Evolutionary conservation across 179 eudicot genomes (phyloP).

Genomic region (Sideroxylon spinosum): DNA sequence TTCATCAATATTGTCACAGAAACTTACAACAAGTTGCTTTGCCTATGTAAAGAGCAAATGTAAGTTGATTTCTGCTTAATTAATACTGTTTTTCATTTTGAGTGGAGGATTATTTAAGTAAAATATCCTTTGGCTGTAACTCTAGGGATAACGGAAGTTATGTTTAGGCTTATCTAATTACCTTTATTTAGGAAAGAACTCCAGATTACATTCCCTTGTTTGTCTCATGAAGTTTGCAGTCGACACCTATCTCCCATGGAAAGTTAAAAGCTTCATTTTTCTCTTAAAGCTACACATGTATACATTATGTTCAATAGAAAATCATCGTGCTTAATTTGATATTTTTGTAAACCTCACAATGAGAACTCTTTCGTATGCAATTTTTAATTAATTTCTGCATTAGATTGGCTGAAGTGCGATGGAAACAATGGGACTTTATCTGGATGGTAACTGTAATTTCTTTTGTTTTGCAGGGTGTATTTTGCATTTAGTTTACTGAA

Average conservation of each 20-base stretch:
- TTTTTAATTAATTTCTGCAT: background rate
- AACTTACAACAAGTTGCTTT: constrained; percentile 66
- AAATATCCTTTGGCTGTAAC: background rate
- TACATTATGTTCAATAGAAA: background rate
- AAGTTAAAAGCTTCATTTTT: background rate
- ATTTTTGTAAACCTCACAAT: background rate
- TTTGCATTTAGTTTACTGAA: constrained; percentile 73
- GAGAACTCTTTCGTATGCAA: background rate
- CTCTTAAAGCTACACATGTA: background rate
- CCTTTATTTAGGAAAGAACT: background rate
- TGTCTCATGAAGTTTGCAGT: background rate
- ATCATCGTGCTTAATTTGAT: background rate
- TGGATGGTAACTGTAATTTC: background rate
- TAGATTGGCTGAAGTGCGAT: background rate
- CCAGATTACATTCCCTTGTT: background rate
- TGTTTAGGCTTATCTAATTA: background rate
- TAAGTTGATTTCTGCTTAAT: constrained; percentile 32
- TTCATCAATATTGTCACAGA: constrained; percentile 53
- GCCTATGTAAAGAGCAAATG: constrained; percentile 80
- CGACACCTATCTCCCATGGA: background rate
- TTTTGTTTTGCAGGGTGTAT: constrained; percentile 56
- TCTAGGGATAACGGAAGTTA: background rate
- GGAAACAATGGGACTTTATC: background rate
- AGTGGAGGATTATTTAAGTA: background rate
- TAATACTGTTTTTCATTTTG: too few species aligned